These are phyloP conservation scores for Xylariaceae sp. DNA, from an alignment of 2,329 filamentous ascomycete species.

Conservation along the genomic window DNA sequence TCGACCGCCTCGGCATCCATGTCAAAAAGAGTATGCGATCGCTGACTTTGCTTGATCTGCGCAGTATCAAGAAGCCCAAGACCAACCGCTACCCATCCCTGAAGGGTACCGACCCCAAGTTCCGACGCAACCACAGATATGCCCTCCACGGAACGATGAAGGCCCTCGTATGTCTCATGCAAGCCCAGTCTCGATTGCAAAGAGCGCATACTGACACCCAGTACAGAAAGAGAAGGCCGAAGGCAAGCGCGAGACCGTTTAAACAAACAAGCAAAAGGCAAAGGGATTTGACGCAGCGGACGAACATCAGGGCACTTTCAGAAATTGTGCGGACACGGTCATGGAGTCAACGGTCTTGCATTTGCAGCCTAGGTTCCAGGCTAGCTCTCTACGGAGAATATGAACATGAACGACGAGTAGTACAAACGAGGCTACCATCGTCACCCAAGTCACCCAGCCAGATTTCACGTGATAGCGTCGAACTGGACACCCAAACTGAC, in stretches of 20 bases:
- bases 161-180: slow-evolving; percentile 74
- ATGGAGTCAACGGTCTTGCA: slow-evolving; percentile 34
- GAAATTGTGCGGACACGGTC: slow-evolving; percentile 31
- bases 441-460: slow-evolving; percentile 8
- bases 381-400: slow-evolving; percentile 29
- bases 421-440: slow-evolving; percentile 29
- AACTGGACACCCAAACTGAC: too few relatives aligned
- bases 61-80: slow-evolving; percentile 99
- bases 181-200: neutral
- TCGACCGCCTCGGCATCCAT: neutral
- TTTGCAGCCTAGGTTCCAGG: slow-evolving; percentile 26
- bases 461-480: too few relatives aligned
- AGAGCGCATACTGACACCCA: slow-evolving; percentile 16
- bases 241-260: slow-evolving; percentile 87
- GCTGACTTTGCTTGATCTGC: slow-evolving; percentile 15
- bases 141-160: slow-evolving; percentile 98
- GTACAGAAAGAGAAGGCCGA: slow-evolving; percentile 87
- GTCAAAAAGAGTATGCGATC: neutral
- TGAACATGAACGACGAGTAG: slow-evolving; percentile 28
- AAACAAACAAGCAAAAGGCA: slow-evolving; percentile 23
- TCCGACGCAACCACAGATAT: slow-evolving; percentile 99
- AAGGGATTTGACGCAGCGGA: slow-evolving; percentile 25
- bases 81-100: slow-evolving; percentile 98
- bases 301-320: slow-evolving; percentile 30
- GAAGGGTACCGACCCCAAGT: slow-evolving; percentile 99